Percentiles rank a stretch among this genome's conserved stretches.
phyloP scores from a whole-genome alignment of 129 eudicot species.

The Flaveria sonorensis region DNA sequence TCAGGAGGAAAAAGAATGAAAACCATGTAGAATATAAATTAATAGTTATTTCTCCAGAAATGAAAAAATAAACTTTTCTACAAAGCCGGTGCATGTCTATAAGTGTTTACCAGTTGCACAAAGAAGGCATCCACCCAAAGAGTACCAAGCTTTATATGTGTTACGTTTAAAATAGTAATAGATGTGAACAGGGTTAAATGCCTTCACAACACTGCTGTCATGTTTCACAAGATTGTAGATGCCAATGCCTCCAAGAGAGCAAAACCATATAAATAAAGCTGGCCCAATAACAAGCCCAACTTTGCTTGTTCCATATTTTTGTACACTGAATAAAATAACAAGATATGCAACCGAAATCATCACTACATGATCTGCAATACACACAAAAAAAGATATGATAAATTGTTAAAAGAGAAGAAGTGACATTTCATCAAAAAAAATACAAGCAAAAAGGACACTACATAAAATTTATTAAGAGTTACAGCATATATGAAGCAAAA shows the following conservation, averaged over 20 bases:
- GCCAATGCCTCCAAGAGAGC: conserved; percentile 89
- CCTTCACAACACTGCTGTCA: conserved; percentile 73
- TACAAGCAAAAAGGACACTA: not conserved
- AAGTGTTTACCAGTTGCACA: conserved; percentile 82
- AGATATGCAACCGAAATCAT: conserved; percentile 91
- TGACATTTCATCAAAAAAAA: conserved; percentile 7
- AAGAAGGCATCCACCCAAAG: conserved; percentile 95
- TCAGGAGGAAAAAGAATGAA: conserved; percentile 26
- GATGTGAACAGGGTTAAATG: conserved; percentile 87
- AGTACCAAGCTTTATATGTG: conserved; percentile 82
- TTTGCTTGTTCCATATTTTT: conserved; percentile 95
- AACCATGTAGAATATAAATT: conserved; percentile 13
- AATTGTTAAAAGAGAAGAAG: conserved; percentile 18
- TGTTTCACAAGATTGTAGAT: conserved; percentile 82
- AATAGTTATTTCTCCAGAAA: not conserved
- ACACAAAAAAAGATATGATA: conserved; percentile 19
- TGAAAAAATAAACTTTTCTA: not conserved
- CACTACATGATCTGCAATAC: conserved; percentile 77
- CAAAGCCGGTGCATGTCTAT: conserved; percentile 2
- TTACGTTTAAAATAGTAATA: conserved; percentile 81
- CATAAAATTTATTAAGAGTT: conserved; percentile 2
- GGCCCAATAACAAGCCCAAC: conserved; percentile 95
- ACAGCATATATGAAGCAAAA: conserved; percentile 16
- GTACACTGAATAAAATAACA: conserved; percentile 80
- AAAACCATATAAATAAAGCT: conserved; percentile 89